Base-by-base conservation (phyloP, 2,329 filamentous ascomycete genomes). In the Coniochaeta sp. region DNA sequence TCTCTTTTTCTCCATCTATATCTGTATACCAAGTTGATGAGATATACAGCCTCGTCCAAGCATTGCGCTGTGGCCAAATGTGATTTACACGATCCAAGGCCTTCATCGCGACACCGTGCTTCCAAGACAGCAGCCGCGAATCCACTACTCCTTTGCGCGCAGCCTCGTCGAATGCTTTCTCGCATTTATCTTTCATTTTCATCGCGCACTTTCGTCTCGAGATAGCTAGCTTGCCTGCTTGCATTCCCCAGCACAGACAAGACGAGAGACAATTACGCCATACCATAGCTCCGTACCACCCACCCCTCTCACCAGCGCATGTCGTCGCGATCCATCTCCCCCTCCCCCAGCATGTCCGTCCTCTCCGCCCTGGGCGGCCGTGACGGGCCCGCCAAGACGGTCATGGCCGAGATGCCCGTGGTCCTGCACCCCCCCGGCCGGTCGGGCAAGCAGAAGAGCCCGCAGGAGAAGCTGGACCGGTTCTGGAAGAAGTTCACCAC, bases 401-500 rank as follows among this genome's bases (percentile, higher is more conserved):
- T 65, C 36, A 58, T 66, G 50, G 62, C 62, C 52, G 64, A 68
- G 55, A 61, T 64, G 58, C 64, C 65, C 26, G 52, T 65, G 6
- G 34, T 58, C 26, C 50, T 65, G 16, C 52, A 55, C 26, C 52
- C 52, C 16, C 19, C 42, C 19, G 9, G 7, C 26, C 60, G 36
- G 19, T 2, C 10, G 22, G 28, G 36, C 56, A 82, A 80, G 66
- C 79, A 82, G 60, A 80, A 84, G 66, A 74, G 84, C 8, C 88
- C 89, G 0, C 89, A 93, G 70, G 80, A 85, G 61, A 80, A 78
- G 28, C 83, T 93, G 60, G 83, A 90, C 65, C 82, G 88, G 62
- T 91, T 91, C 69, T 93, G 89, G 89, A 74, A 79, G 58, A 86
- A 85, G 60, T 91, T 91, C 66, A 87, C 81, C 16, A 85, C 86